Conservation (phyloP, 371 early-diverging fungal genomes). For the Rhizopus arrhizus region DNA sequence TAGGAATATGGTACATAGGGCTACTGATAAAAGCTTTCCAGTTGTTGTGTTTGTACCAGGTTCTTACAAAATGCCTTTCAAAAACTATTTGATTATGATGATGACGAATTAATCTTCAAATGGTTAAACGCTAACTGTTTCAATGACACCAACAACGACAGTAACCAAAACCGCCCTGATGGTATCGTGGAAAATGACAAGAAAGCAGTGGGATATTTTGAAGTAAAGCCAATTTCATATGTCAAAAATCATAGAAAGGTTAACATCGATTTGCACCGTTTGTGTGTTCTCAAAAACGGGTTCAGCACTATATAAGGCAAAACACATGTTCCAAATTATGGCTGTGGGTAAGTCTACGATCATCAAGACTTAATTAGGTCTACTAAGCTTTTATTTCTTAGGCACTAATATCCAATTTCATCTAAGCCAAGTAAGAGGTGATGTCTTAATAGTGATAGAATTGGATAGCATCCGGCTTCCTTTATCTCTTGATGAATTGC, state of each 20-base stretch:
- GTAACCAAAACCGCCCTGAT: constrained; percentile 17
- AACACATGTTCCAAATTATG: constrained; percentile 20
- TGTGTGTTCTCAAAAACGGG: constrained; percentile 17
- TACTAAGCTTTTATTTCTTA: constrained; percentile 1
- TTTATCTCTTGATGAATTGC: neutral
- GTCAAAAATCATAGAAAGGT: constrained; percentile 16
- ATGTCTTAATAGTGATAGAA: constrained; percentile 1
- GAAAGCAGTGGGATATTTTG: constrained; percentile 11
- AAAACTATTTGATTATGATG: constrained; percentile 15
- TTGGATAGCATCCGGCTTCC: constrained; percentile 2
- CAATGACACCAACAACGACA: constrained; percentile 6
- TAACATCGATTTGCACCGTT: constrained; percentile 12
- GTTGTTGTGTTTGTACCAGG: constrained; percentile 20
- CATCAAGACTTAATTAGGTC: neutral
- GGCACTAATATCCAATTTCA: neutral
- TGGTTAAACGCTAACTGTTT: constrained; percentile 10
- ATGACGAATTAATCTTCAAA: constrained; percentile 13
- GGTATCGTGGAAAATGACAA: constrained; percentile 15
- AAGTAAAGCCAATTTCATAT: constrained; percentile 20
- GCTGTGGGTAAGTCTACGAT: constrained; percentile 12
- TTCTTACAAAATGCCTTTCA: constrained; percentile 13
- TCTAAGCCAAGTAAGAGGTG: neutral
- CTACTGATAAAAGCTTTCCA: too few species aligned
- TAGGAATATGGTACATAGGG: too few species aligned
- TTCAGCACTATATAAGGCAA: constrained; percentile 4